phyloP scores from a whole-genome alignment of 768 basidiomycete genomes.

The Gloeopeniophorella convolvens region DNA sequence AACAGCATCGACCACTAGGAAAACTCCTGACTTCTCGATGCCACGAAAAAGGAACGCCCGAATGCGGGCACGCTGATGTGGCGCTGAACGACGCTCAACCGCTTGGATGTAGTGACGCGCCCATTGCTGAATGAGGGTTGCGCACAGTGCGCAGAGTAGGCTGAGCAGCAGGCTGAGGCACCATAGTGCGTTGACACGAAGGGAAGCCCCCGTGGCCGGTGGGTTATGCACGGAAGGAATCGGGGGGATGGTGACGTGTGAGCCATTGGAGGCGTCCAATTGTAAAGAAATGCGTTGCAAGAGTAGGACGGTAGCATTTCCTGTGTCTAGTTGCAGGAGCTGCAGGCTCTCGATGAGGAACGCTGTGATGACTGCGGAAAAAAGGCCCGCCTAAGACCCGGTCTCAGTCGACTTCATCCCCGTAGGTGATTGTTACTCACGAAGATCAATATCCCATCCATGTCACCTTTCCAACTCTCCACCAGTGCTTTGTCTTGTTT shows the following conservation, averaged over 20 bases:
- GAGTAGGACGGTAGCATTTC: neutral
- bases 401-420: neutral
- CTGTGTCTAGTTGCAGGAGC: slow-evolving; percentile 9
- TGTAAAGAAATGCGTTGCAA: slow-evolving; percentile 2
- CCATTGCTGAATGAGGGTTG: slow-evolving; percentile 11
- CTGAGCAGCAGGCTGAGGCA: slow-evolving; percentile 8
- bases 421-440: slow-evolving; percentile 1
- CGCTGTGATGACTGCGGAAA: slow-evolving; percentile 22
- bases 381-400: slow-evolving; percentile 19
- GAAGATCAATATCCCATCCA: slow-evolving; percentile 14
- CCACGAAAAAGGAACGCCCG: slow-evolving; percentile 9
- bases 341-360: slow-evolving; percentile 20
- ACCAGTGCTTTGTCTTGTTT: slow-evolving; percentile 6
- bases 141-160: slow-evolving; percentile 9
- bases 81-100: slow-evolving; percentile 3
- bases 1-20: slow-evolving; percentile 4
- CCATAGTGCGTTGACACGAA: slow-evolving; percentile 12
- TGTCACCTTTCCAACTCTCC: slow-evolving; percentile 16
- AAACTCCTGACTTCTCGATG: slow-evolving; percentile 8
- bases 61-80: slow-evolving; percentile 7
- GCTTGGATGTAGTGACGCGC: slow-evolving; percentile 11
- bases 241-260: neutral
- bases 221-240: neutral
- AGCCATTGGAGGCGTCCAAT: neutral
- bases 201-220: neutral